Conservation (phyloP, 805 yeast genomes). For the Martiniozyma abietophila region DNA sequence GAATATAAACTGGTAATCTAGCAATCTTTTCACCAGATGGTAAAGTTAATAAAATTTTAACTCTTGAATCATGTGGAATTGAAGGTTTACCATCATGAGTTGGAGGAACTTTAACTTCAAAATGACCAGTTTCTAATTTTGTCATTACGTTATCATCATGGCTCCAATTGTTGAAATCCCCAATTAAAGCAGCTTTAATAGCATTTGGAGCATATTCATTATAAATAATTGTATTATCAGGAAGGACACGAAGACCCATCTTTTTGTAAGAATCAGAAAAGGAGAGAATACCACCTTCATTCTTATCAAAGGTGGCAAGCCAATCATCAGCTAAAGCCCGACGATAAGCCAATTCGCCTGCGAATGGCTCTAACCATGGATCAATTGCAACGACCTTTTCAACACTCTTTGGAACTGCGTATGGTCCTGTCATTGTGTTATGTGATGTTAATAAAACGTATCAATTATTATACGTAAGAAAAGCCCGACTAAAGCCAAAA, state of each 20-base stretch:
- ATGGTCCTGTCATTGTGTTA: not conserved
- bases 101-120: constrained; percentile 53
- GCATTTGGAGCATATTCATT: constrained; percentile 94
- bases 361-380: constrained; percentile 79
- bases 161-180: constrained; percentile 89
- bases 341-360: constrained; percentile 59
- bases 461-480: not conserved
- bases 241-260: constrained; percentile 68
- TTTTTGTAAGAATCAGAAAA: constrained; percentile 70
- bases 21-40: constrained; percentile 65
- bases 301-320: constrained; percentile 41
- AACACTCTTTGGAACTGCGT: constrained; percentile 24
- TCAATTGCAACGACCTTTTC: constrained; percentile 64
- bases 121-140: constrained; percentile 63
- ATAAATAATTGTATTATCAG: constrained; percentile 47
- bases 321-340: constrained; percentile 58
- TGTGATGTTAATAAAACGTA: not conserved
- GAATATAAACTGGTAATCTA: constrained; percentile 84
- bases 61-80: constrained; percentile 72
- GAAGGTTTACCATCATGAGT: constrained; percentile 41
- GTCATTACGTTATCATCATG: constrained; percentile 43
- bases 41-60: constrained; percentile 58
- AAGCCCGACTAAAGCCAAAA: not conserved
- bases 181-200: constrained; percentile 61
- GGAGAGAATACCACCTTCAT: constrained; percentile 56